Conservation (phyloP, 2,329 filamentous ascomycete genomes). For the Cordyceps militaris region DNA sequence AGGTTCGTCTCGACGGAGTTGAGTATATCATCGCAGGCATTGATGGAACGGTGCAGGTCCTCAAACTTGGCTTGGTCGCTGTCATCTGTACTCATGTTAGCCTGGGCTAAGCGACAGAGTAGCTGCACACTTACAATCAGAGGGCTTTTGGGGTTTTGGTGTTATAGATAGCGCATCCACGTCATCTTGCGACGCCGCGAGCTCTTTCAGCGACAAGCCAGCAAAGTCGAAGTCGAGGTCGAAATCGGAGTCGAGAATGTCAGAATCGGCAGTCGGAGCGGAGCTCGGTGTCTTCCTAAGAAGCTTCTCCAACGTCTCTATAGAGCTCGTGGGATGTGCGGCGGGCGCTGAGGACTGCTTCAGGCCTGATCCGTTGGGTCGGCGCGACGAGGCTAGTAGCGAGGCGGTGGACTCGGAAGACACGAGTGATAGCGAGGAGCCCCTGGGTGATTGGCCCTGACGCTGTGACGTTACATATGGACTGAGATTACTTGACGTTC, state of each 20-base stretch:
- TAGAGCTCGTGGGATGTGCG: constrained; percentile 57
- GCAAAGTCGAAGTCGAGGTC: constrained; percentile 70
- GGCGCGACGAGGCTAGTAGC: constrained; percentile 57
- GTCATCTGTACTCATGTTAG: constrained; percentile 51
- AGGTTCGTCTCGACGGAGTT: constrained; percentile 90
- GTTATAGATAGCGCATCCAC: constrained; percentile 19
- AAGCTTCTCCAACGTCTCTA: constrained; percentile 57
- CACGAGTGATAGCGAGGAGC: constrained; percentile 71
- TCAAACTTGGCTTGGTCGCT: constrained; percentile 79
- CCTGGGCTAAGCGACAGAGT: background rate
- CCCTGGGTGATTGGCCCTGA: constrained; percentile 60
- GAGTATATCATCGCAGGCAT: constrained; percentile 85
- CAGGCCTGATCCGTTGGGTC: constrained; percentile 60
- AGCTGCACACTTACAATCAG: constrained; percentile 56
- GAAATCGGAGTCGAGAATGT: constrained; percentile 42
- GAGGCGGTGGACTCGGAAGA: constrained; percentile 73
- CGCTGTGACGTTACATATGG: constrained; percentile 63
- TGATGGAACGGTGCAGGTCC: constrained; percentile 82
- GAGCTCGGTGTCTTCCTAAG: constrained; percentile 26
- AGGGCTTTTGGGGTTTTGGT: constrained; percentile 45
- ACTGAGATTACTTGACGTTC: constrained; percentile 60
- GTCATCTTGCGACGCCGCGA: constrained; percentile 39
- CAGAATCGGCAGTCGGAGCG: constrained; percentile 12
- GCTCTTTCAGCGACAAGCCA: constrained; percentile 67
- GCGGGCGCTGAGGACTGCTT: constrained; percentile 47